A percentile compares a stretch with the other conserved stretches of the same genome.
These are phyloP conservation scores for Naegleria lovaniensis DNA, from an alignment of 208 protist species.

Conservation along the genomic window DNA sequence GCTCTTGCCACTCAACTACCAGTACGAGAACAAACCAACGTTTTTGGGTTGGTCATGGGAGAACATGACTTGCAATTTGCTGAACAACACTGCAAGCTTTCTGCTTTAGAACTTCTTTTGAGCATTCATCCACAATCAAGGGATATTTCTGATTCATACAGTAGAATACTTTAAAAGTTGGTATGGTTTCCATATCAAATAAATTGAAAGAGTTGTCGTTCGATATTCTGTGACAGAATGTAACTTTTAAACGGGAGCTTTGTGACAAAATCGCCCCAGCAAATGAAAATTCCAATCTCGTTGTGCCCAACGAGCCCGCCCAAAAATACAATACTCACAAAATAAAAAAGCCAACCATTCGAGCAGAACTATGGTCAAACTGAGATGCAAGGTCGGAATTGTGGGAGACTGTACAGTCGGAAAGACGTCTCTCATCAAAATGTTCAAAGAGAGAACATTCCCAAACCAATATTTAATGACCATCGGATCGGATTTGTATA, in stretches of 20 bases:
- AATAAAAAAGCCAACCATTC: no score
- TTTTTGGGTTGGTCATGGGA: background rate
- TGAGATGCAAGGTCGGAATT: background rate
- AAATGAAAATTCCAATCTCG: no score
- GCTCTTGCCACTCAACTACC: background rate
- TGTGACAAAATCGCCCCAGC: no score
- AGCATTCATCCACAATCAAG: background rate
- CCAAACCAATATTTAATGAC: conserved; percentile 10
- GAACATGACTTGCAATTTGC: conserved; percentile 10
- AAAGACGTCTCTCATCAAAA: background rate
- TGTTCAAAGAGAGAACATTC: background rate
- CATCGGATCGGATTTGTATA: background rate
- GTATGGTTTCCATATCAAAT: no score
- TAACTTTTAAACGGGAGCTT: no score
- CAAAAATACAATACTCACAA: no score
- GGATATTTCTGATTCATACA: background rate
- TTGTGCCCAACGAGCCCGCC: no score
- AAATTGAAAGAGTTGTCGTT: no score
- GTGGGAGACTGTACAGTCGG: background rate
- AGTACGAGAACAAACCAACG: background rate
- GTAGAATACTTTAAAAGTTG: background rate
- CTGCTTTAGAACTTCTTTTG: background rate
- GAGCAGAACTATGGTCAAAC: background rate
- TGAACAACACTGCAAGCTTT: background rate
- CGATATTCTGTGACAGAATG: no score